Base-by-base conservation (phyloP, 2,329 filamentous ascomycete genomes). In the Microsporum canis region DNA sequence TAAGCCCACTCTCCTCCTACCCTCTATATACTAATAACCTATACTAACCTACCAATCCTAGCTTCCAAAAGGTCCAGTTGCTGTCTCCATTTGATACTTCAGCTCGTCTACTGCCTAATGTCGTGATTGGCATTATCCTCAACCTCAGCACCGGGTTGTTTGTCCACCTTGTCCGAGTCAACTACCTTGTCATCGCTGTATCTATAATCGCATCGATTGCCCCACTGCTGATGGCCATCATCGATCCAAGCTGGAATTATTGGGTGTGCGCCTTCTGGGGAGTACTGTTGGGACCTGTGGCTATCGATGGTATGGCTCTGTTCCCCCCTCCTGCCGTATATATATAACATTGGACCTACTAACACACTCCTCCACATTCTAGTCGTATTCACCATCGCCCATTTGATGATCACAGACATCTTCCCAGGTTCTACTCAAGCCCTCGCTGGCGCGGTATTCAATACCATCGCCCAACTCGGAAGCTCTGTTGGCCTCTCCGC, bases 391-490 rank as follows among this genome's bases (percentile, higher is more conserved):
- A 84, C 80, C 0, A 77, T 85, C 1, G 80, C 78, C 0, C 72
- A 80, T 27, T 75, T 85, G 23, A 71, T 84, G 2, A 77, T 85
- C 5, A 77, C 78, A 0, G 78, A 81, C 12, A 77, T 75, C 2
- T 85, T 85, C 63, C 79, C 81, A 0, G 73, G 77, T n/a, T 71
- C 81, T 6, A 83, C 77, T 0, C 83, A 86, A 61, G 80, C 80
- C 0, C 71, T 86, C 0, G 83, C 82, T 0, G 84, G 83, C 0
- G 82, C 81, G 0, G 82, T 86, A 0, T 86, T 85, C 69, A 84
- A 83, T 63, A 84, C 82, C 0, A 73, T 80, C 0, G 72, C 77
- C 0, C 82, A 85, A 63, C 79, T 85, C 60, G 83, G 83, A 0
- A 78, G 76, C 17, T 76, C 78, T 0, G 72, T 84, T 0, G 81